Evolutionary conservation across 176 grass and related monocot genomes (phyloP).

Genomic region (Phoenix dactylifera): DNA sequence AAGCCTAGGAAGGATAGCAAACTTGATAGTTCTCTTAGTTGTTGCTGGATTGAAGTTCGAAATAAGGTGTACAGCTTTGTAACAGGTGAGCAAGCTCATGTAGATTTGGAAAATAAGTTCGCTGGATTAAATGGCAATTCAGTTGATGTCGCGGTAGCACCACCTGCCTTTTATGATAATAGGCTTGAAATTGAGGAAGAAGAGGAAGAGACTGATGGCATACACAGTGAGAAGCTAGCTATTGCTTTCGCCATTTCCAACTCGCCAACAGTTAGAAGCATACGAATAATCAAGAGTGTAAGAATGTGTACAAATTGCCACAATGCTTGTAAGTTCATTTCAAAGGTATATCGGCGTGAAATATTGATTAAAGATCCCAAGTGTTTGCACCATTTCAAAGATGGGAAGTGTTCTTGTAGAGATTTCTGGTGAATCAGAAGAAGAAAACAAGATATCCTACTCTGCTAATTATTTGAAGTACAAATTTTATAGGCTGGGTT

Average conservation of each 20-base stretch:
- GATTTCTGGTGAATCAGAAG: conserved; percentile 46
- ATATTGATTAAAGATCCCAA: conserved; percentile 66
- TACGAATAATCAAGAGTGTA: conserved; percentile 48
- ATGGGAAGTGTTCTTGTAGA: conserved; percentile 53
- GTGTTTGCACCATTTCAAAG: conserved; percentile 58
- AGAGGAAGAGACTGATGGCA: conserved; percentile 28
- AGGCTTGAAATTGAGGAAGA: conserved; percentile 39
- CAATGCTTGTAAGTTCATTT: conserved; percentile 43
- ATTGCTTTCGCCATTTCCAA: conserved; percentile 49
- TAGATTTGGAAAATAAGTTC: conserved; percentile 1
- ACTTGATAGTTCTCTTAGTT: conserved; percentile 25
- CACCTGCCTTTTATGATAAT: conserved; percentile 11
- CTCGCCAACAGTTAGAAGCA: conserved; percentile 33
- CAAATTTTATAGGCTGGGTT: too few species aligned
- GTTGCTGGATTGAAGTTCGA: conserved; percentile 43
- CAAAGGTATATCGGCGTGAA: conserved; percentile 33
- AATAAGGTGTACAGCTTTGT: conserved; percentile 47
- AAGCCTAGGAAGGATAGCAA: conserved; percentile 25
- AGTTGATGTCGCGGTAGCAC: conserved; percentile 24
- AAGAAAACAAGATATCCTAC: neutral
- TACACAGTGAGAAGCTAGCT: conserved; percentile 55
- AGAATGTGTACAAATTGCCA: conserved; percentile 51
- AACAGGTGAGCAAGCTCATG: conserved; percentile 16
- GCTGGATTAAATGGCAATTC: conserved; percentile 14
- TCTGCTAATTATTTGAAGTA: too few species aligned